These are phyloP conservation scores for Akanthomyces muscarius DNA, from an alignment of 2,329 filamentous ascomycete genomes.

Conservation along the genomic window DNA sequence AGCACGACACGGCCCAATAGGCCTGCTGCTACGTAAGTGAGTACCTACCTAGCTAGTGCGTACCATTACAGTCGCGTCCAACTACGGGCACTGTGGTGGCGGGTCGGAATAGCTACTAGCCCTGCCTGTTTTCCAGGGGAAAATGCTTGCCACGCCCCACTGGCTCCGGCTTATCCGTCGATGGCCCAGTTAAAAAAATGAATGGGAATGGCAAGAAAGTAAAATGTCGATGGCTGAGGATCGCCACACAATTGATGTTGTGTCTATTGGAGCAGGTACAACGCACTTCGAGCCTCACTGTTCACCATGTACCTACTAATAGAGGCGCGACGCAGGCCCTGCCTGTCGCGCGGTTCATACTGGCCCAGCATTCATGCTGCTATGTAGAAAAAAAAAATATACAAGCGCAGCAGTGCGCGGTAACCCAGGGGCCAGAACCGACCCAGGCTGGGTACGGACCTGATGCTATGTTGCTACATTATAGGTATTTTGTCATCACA, in stretches of 20 bases:
- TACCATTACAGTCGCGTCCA: background rate
- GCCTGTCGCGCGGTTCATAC: too few species aligned
- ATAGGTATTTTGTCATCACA: background rate
- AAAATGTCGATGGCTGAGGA: conserved; percentile 8
- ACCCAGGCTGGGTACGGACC: background rate
- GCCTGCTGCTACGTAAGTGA: background rate
- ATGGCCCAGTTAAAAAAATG: background rate
- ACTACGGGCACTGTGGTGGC: background rate
- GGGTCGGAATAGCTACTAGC: background rate
- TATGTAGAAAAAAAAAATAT: too few species aligned
- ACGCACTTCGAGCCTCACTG: too few species aligned
- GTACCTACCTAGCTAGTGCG: background rate
- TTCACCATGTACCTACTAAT: too few species aligned
- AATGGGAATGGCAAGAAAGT: background rate
- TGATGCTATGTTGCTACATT: background rate
- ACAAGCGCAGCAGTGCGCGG: too few species aligned
- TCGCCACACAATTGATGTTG: background rate
- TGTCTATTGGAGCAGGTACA: background rate
- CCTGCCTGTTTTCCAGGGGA: conserved; percentile 3
- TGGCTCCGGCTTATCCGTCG: conserved; percentile 13
- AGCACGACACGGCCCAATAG: background rate
- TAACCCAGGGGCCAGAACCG: too few species aligned
- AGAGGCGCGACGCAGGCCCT: too few species aligned
- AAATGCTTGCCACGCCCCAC: background rate
- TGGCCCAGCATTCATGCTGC: too few species aligned